These are phyloP conservation scores for Solanum etuberosum DNA, from an alignment of 257 asterid species.

Conservation along the genomic window DNA sequence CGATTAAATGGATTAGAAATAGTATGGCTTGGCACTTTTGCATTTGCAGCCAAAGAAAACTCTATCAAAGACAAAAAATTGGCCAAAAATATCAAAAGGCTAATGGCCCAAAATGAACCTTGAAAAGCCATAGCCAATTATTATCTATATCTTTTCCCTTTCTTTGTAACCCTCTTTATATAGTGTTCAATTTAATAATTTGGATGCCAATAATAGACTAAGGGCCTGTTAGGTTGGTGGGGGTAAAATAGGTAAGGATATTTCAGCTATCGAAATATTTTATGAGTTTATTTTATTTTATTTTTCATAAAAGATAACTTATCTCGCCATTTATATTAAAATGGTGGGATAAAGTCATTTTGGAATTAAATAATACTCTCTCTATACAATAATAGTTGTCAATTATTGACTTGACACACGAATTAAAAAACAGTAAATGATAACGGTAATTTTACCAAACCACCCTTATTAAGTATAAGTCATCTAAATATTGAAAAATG, in stretches of 20 bases:
- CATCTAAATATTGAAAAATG: no score
- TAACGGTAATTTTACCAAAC: no score
- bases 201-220: not conserved
- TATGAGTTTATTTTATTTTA: no score
- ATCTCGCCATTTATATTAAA: no score
- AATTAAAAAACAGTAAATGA: no score
- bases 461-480: no score
- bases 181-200: not conserved
- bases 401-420: no score
- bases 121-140: not conserved
- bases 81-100: not conserved
- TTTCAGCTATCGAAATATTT: rapidly evolving
- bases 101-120: not conserved
- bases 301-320: no score
- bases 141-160: not conserved
- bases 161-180: not conserved
- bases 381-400: rapidly evolving
- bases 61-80: not conserved
- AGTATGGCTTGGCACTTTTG: not conserved
- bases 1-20: not conserved
- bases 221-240: no score
- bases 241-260: no score
- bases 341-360: no score
- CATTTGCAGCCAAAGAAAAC: not conserved
- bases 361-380: no score